Conservation (phyloP, 768 basidiomycete genomes). For the Auricularia sp. region DNA sequence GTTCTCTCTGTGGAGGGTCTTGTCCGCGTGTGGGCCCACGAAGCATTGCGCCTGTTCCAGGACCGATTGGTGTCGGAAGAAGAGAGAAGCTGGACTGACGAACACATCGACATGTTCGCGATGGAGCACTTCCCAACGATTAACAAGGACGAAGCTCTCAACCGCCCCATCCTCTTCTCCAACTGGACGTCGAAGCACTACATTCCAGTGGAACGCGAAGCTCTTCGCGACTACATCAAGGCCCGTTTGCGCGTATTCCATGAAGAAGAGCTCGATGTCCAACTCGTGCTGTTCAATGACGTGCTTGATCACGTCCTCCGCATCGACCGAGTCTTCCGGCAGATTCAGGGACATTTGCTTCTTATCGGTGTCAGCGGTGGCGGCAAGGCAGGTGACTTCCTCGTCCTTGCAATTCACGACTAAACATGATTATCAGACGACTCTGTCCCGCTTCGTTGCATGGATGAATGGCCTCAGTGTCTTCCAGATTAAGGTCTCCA, state of each 20-base stretch:
- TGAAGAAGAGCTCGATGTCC: constrained; percentile 97
- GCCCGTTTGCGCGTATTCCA: constrained; percentile 96
- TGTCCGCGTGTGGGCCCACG: constrained; percentile 96
- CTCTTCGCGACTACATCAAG: constrained; percentile 91
- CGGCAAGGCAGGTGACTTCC: constrained; percentile 65
- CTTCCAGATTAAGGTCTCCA: constrained; percentile 99
- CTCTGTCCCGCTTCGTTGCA: constrained; percentile 93
- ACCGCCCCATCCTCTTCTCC: constrained; percentile 89
- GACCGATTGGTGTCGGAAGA: constrained; percentile 91
- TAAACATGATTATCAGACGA: constrained; percentile 53
- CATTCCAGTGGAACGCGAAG: constrained; percentile 88
- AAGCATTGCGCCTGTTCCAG: constrained; percentile 93
- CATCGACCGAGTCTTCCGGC: constrained; percentile 97
- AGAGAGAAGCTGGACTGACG: constrained; percentile 92
- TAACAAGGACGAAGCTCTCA: constrained; percentile 74
- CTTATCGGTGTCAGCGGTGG: constrained; percentile 97
- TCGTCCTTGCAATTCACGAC: constrained; percentile 6
- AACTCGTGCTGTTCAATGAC: constrained; percentile 95
- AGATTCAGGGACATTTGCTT: constrained; percentile 91
- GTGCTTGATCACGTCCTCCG: constrained; percentile 96
- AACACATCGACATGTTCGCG: constrained; percentile 75
- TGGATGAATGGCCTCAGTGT: constrained; percentile 99
- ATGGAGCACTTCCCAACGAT: constrained; percentile 90
- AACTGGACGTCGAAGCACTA: constrained; percentile 99
- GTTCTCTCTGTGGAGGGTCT: constrained; percentile 90